Percentiles rank a stretch among this genome's conserved stretches.
These are phyloP conservation scores for Mortierella antarctica DNA, from an alignment of 192 early-diverging fungal species.

Conservation along the genomic window DNA sequence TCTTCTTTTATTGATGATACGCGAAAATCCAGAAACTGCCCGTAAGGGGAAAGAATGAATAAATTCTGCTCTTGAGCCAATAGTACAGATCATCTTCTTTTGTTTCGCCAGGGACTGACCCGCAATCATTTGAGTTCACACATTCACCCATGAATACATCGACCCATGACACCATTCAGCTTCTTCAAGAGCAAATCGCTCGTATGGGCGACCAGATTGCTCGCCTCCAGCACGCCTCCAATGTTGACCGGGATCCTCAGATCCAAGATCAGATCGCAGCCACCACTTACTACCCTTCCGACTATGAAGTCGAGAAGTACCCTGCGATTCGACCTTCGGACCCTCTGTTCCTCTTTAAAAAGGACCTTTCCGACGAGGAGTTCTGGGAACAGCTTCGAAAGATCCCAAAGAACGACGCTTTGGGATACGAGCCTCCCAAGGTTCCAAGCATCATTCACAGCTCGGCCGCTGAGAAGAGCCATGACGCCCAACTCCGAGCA, in stretches of 20 bases:
- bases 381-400: slow-evolving; percentile 8
- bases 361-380: not conserved
- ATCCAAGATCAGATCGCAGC: not conserved
- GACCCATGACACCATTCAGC: not conserved
- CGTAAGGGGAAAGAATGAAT: too few relatives aligned
- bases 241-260: slow-evolving; percentile 4
- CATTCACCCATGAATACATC: not conserved
- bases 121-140: not conserved
- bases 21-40: too few relatives aligned
- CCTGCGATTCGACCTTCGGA: slow-evolving; percentile 8
- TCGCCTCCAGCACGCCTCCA: not conserved
- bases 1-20: too few relatives aligned
- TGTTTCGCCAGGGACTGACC: too few relatives aligned
- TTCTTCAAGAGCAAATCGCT: slow-evolving; percentile 11
- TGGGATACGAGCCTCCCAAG: slow-evolving; percentile 28
- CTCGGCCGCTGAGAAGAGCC: slow-evolving; percentile 2
- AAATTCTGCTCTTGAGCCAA: too few relatives aligned
- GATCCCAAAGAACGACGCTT: slow-evolving; percentile 18
- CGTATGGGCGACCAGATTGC: not conserved
- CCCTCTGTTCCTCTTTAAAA: slow-evolving; percentile 1
- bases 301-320: not conserved
- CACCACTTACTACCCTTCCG: not conserved
- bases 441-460: slow-evolving; percentile 1
- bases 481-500: slow-evolving; percentile 13
- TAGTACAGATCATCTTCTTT: too few relatives aligned